These are phyloP conservation scores for Pseudoneurospora amorphoporcata DNA, from an alignment of 495 filamentous ascomycete genomes.

Conservation along the genomic window DNA sequence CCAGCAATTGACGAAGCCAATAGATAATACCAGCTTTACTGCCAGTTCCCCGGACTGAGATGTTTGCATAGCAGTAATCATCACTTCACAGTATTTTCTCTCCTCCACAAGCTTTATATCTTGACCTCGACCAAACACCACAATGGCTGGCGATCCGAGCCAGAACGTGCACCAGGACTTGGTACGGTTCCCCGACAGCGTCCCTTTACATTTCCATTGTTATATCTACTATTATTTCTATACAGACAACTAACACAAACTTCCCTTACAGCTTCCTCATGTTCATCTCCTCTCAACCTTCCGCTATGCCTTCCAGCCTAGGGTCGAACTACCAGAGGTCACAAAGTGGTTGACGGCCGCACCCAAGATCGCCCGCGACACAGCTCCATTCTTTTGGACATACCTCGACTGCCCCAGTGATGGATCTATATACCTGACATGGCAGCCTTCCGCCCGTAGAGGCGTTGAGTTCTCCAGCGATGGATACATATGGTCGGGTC, in stretches of 20 bases:
- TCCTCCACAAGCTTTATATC: neutral
- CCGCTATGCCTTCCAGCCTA: conserved; percentile 56
- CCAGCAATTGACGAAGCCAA: neutral
- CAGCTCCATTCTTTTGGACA: conserved; percentile 78
- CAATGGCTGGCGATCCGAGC: conserved; percentile 24
- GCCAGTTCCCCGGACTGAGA: neutral
- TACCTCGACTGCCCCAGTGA: conserved; percentile 75
- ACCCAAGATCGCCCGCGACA: conserved; percentile 66
- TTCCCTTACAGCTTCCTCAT: conserved; percentile 57
- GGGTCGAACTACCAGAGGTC: conserved; percentile 57
- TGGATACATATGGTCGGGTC: conserved; percentile 81
- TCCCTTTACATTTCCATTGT: neutral
- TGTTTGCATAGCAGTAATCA: neutral
- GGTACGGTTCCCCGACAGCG: conserved; percentile 12
- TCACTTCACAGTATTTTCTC: neutral
- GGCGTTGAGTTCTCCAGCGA: conserved; percentile 71
- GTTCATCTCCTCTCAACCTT: conserved; percentile 75
- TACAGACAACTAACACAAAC: conserved; percentile 2
- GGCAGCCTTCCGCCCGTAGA: conserved; percentile 65
- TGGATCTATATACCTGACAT: conserved; percentile 71
- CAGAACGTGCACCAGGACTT: conserved; percentile 27
- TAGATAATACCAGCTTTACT: neutral
- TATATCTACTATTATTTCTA: neutral
- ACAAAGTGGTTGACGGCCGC: conserved; percentile 68
- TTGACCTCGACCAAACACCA: neutral